A percentile compares a stretch with the other conserved stretches of the same genome.
These are phyloP conservation scores for Singerocomus inundabilis DNA, from an alignment of 1,284 basidiomycete species.

Conservation along the genomic window DNA sequence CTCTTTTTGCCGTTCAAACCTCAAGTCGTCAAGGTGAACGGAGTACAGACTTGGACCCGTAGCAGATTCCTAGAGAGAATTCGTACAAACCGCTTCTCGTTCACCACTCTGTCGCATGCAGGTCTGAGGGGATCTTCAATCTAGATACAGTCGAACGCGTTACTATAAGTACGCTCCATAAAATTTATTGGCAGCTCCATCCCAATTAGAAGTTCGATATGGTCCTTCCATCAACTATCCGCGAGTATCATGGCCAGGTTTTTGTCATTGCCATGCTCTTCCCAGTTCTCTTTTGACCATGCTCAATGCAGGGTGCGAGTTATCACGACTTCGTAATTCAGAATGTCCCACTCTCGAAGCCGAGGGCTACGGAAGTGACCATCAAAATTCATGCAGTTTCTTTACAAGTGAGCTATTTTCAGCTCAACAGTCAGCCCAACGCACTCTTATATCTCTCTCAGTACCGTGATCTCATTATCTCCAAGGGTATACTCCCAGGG, in stretches of 20 bases:
- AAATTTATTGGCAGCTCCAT: background rate
- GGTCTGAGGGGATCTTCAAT: too few relatives aligned
- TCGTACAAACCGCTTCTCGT: too few relatives aligned
- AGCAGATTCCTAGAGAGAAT: too few relatives aligned
- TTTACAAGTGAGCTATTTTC: constrained; percentile 35
- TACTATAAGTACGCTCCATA: background rate
- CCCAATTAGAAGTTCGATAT: constrained; percentile 1
- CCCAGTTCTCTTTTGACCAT: constrained; percentile 1
- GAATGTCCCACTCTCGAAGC: constrained; percentile 33
- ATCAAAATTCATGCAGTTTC: constrained; percentile 54
- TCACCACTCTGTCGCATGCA: too few relatives aligned
- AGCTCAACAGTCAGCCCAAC: background rate
- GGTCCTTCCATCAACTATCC: constrained; percentile 30
- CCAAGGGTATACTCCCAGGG: constrained; percentile 35
- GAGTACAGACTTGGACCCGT: too few relatives aligned
- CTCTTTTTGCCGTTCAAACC: too few relatives aligned
- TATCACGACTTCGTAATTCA: constrained; percentile 35
- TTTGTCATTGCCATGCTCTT: constrained; percentile 2
- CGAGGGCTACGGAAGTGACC: constrained; percentile 43
- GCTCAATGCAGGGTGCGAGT: constrained; percentile 12
- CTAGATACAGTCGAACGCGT: too few relatives aligned
- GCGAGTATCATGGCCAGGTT: constrained; percentile 35
- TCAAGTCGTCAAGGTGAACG: too few relatives aligned
- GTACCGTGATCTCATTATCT: constrained; percentile 45
- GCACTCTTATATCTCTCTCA: constrained; percentile 14